Evolutionary conservation across 2,329 filamentous ascomycete genomes (phyloP), one percentile per base, ranked within the genome.

Genomic region (Ophiostoma pallidulum): DNA sequence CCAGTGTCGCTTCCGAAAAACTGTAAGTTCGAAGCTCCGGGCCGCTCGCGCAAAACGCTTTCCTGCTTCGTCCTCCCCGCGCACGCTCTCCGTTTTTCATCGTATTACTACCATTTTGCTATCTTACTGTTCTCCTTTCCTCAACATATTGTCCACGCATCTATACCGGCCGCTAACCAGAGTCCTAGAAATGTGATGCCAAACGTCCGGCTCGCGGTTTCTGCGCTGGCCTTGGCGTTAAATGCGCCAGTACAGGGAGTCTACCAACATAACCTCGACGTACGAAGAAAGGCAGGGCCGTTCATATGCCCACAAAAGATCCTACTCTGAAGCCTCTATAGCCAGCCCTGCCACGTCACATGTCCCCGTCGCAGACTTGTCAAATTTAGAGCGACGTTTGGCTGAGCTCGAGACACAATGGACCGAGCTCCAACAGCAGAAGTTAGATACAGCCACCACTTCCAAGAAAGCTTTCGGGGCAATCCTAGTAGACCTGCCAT

Each of bases 161-260:
- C 31, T 4, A 8, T 33, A 5, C 10, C 13, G 14, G 10, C 14
- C 4, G 7, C 31, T 33, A 33, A 33, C 31, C 7, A n/a, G 4
- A 8, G 31, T 14, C 4, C 7, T 24, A 53, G 51, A 53, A 53
- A 48, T 53, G 51, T 24, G 51, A 53, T 32, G 51, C 51, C 18
- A 38, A 40, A 8, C 48, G 51, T 4, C 51, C 51, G 3, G 45
- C 51, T 2, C 51, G 51, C 31, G 45, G 47, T n/a, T 53, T 53
- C 45, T 53, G 51, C 12, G 37, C 48, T 19, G 31, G 45, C 18
- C 35, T 53, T 2, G 51, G 51, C 14, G 45, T 53, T 16, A 39
- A 51, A n/a, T 53, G 51, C n/a, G n/a, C 45, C 51, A 53, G 31
- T 53, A 53, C 26, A 46, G 51, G 9, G 48, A 53, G 20, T 36